Evolutionary conservation across 1,284 basidiomycete genomes (phyloP), one percentile per base, ranked within the genome.

Genomic region (Pascua sp.): DNA sequence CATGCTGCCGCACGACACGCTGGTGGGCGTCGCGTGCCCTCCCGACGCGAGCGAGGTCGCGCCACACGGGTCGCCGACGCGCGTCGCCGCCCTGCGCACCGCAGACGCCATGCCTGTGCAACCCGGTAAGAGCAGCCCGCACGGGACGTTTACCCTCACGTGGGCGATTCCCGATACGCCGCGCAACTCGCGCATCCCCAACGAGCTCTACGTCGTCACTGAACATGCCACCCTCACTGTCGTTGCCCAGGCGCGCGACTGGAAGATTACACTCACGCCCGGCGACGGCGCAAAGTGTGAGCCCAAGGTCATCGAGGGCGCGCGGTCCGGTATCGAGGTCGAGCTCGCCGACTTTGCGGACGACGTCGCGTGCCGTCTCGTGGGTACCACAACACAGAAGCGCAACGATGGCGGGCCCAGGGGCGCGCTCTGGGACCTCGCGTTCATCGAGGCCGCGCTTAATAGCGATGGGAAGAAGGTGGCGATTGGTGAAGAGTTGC

Each of bases 361-460:
- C 13, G 83, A 81, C 42, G 68, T 85, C 42, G 66, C 68, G 2
- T 84, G 82, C 2, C 42, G 45, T 2, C 74, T 80, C 57, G 78
- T 78, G 1, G 66, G 67, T 1, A 54, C 39, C 15, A 42, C 54
- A 24, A 41, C 52, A 3, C 53, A 49, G n/a, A 62, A 62, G 51
- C 47, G 53, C 42, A 69, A 75, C 56, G 53, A 62, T 17, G 76
- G 67, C 1, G 62, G 65, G 36, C 73, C 72, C 7, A 62, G 67
- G 44, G 82, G 77, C 12, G 84, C 88, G 24, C 77, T 92, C 56
- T 78, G 79, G 61, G 89, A 91, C 69, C 84, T 91, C 24, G 86
- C 86, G 38, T 80, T 90, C 64, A 86, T 91, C 61, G 79, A 92
- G 77, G 88, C 86, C n/a, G 82, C 83, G 42, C 78, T 91, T 75